Base-by-base conservation (phyloP, 2,329 filamentous ascomycete genomes). In the Periconia sp. region DNA sequence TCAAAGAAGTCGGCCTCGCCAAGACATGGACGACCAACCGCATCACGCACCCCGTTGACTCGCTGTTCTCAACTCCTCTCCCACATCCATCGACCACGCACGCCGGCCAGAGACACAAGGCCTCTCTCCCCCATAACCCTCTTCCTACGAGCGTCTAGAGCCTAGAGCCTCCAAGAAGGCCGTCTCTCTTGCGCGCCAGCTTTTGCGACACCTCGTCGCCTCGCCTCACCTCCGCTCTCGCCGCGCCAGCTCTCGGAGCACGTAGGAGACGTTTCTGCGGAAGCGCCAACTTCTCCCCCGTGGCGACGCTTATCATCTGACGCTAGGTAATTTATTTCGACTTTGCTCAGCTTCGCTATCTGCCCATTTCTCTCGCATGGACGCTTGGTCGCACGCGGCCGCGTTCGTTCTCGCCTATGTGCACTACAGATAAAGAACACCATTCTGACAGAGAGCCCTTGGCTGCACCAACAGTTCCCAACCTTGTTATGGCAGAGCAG, bases 401-500 rank as follows among this genome's bases (percentile, higher is more conserved):
- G 33, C 48, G 34, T 43, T 39, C 40, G 45, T 40, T 36, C 42
- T 24, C 39, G 19, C 44, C 32, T 43, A 48, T 40, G 42, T 35
- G 38, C 35, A 37, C 30, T 26, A 32, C 28, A 44, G 46, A 58
- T 57, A 55, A 56, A 59, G 63, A 64, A 38, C 49, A 52, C 35
- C 44, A 24, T 55, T 70, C 68, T 71, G 58, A 70, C 67, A 54
- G 35, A 45, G 49, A 36, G 38, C 49, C 47, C 54, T 57, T 52
- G 53, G 49, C 58, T 56, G 54, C 61, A 50, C 24, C 40, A 15
- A 54, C 71, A 79, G 77, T 71, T 70, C 70, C 74, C 71, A 71
- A 75, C 70, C 75, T 81, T 85, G 83, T 85, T 84, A 86, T 86
- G 83, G 83, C 83, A 84, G 82, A 85, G 81, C 79, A 82, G 80